These are phyloP conservation scores for Physcomitrium patens DNA, from an alignment of 225 moss, liverwort and hornwort genomes.

Conservation along the genomic window DNA sequence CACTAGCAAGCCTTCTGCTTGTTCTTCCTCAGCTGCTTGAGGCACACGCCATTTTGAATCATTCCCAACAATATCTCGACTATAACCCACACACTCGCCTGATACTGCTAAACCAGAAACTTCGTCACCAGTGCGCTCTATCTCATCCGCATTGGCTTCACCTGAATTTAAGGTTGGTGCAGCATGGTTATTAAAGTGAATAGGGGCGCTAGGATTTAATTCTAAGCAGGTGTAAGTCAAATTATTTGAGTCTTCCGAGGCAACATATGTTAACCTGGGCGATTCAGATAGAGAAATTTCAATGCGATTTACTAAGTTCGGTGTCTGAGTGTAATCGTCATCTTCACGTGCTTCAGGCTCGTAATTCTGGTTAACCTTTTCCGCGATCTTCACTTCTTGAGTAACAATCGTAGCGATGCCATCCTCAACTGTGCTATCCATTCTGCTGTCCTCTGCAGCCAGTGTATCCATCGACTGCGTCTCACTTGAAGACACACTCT, in stretches of 20 bases:
- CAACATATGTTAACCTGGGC: conserved; percentile 63
- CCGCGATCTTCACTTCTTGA: conserved; percentile 28
- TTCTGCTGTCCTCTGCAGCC: conserved; percentile 9
- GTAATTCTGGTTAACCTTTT: conserved; percentile 26
- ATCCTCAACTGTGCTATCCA: conserved; percentile 9
- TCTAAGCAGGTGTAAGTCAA: conserved; percentile 54
- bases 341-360: conserved; percentile 14
- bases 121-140: conserved; percentile 23
- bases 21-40: conserved; percentile 44
- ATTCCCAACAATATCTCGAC: conserved; percentile 38
- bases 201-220: conserved; percentile 26
- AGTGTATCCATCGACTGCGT: conserved; percentile 12
- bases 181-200: conserved; percentile 25
- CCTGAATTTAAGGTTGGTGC: conserved; percentile 28
- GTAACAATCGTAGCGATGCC: background rate
- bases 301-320: conserved; percentile 35
- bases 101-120: conserved; percentile 42
- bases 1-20: conserved; percentile 45
- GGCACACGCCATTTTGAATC: conserved; percentile 33
- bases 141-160: conserved; percentile 37
- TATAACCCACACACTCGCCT: conserved; percentile 53
- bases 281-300: conserved; percentile 53
- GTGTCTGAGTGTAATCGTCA: conserved; percentile 20
- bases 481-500: conserved; percentile 21
- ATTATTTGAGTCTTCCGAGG: conserved; percentile 49